These are phyloP conservation scores for Leishmania guyanensis DNA, from an alignment of 208 protist species.

Conservation along the genomic window DNA sequence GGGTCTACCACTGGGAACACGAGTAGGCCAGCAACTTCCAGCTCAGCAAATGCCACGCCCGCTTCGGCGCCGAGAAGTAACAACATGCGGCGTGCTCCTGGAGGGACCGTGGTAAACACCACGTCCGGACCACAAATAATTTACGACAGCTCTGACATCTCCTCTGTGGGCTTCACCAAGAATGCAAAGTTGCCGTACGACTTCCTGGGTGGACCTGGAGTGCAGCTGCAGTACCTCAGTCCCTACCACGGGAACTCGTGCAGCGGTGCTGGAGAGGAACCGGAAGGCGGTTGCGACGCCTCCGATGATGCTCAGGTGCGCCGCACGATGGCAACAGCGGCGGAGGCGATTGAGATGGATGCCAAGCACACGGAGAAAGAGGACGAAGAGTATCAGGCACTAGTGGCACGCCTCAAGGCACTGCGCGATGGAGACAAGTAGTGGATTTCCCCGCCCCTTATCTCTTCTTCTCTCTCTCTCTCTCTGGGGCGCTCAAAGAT, in stretches of 20 bases:
- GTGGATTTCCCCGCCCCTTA: neutral
- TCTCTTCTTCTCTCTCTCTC: constrained; percentile 2
- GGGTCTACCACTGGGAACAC: neutral
- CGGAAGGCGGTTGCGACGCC: constrained; percentile 19
- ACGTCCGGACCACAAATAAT: constrained; percentile 57
- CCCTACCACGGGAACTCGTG: constrained; percentile 2
- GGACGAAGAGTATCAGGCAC: constrained; percentile 51
- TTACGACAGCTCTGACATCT: constrained; percentile 78
- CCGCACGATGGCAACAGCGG: constrained; percentile 40
- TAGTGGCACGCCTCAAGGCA: constrained; percentile 54
- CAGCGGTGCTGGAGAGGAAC: neutral
- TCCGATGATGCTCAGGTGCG: constrained; percentile 54
- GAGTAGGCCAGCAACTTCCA: neutral
- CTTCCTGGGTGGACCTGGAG: constrained; percentile 50
- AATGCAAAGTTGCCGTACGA: constrained; percentile 45
- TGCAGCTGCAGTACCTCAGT: constrained; percentile 27
- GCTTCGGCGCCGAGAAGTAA: constrained; percentile 1
- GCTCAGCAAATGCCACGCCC: neutral
- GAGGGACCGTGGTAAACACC: constrained; percentile 52
- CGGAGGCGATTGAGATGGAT: constrained; percentile 56
- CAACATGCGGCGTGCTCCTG: constrained; percentile 14
- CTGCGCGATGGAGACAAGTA: constrained; percentile 34
- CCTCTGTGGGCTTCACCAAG: constrained; percentile 63
- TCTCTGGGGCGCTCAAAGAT: neutral
- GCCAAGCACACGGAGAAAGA: constrained; percentile 47